These are phyloP conservation scores for Golubevia pallescens DNA, from an alignment of 1,284 basidiomycete species.

Conservation along the genomic window DNA sequence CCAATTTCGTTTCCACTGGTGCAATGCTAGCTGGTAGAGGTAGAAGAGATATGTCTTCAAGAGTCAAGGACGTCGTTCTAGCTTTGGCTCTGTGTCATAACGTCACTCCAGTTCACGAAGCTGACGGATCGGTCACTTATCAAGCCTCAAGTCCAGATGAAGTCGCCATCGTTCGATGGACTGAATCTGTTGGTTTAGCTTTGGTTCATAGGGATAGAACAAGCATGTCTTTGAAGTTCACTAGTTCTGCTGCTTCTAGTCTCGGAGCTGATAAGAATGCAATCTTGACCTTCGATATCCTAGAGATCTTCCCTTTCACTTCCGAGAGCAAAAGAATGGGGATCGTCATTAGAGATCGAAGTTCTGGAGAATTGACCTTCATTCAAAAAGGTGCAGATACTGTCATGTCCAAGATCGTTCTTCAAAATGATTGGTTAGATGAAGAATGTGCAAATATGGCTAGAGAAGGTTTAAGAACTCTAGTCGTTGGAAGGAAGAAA, in stretches of 20 bases:
- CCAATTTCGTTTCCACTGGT: slow-evolving; percentile 69
- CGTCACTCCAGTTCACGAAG: slow-evolving; percentile 91
- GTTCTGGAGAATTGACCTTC: slow-evolving; percentile 81
- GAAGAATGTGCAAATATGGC: slow-evolving; percentile 99
- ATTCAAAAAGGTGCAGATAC: slow-evolving; percentile 97
- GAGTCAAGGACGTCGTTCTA: slow-evolving; percentile 91
- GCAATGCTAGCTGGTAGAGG: slow-evolving; percentile 80
- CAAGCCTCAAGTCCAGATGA: slow-evolving; percentile 99
- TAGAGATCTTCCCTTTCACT: slow-evolving; percentile 94
- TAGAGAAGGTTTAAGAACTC: slow-evolving; percentile 88
- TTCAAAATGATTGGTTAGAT: slow-evolving; percentile 97
- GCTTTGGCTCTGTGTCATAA: slow-evolving; percentile 96
- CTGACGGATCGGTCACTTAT: slow-evolving; percentile 91
- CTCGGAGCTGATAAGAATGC: slow-evolving; percentile 18
- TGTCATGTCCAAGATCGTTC: slow-evolving; percentile 92
- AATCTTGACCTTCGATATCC: slow-evolving; percentile 77
- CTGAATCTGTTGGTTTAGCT: slow-evolving; percentile 88
- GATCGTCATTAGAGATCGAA: slow-evolving; percentile 83
- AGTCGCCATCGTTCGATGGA: slow-evolving; percentile 99
- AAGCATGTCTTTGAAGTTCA: slow-evolving; percentile 69
- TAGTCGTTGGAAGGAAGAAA: slow-evolving; percentile 86
- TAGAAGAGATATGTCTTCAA: slow-evolving; percentile 89
- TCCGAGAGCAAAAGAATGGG: slow-evolving; percentile 99
- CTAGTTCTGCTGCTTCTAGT: slow-evolving; percentile 11
- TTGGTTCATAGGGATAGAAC: slow-evolving; percentile 87